These are phyloP conservation scores for Puccinia coronata DNA, from an alignment of 1,284 basidiomycete genomes.

Conservation along the genomic window DNA sequence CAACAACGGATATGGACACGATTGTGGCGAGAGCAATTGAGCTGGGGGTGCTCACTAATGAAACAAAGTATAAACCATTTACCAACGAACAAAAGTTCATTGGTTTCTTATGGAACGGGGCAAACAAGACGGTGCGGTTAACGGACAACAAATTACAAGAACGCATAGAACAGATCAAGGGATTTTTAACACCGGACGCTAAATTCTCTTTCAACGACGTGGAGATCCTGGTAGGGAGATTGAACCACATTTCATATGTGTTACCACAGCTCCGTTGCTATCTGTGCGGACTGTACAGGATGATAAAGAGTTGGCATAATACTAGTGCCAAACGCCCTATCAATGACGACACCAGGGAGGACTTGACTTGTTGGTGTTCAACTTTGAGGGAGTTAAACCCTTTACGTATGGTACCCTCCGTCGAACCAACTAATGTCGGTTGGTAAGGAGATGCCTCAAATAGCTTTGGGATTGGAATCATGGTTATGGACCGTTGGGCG, in stretches of 20 bases:
- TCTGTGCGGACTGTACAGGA: background rate
- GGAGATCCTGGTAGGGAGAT: background rate
- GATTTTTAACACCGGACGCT: background rate
- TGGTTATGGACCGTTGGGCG: background rate
- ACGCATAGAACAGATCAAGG: background rate
- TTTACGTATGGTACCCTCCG: background rate
- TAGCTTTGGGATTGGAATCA: background rate
- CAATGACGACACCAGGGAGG: background rate
- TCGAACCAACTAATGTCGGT: background rate
- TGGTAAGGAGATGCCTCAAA: background rate
- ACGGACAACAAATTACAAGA: background rate
- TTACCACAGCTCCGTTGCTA: background rate
- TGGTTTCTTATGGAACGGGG: background rate
- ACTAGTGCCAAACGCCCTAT: too few relatives aligned
- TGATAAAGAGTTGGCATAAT: background rate
- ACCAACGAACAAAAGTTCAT: slow-evolving; percentile 11
- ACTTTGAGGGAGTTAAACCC: background rate
- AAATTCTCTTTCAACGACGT: background rate
- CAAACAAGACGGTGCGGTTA: background rate
- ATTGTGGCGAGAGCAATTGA: background rate
- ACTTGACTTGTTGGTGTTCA: too few relatives aligned
- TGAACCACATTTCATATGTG: background rate
- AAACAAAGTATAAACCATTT: background rate
- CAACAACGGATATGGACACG: background rate
- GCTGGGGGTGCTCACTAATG: background rate